These are phyloP conservation scores for Ascoidea asiatica DNA, from an alignment of 805 yeast species.

Conservation along the genomic window DNA sequence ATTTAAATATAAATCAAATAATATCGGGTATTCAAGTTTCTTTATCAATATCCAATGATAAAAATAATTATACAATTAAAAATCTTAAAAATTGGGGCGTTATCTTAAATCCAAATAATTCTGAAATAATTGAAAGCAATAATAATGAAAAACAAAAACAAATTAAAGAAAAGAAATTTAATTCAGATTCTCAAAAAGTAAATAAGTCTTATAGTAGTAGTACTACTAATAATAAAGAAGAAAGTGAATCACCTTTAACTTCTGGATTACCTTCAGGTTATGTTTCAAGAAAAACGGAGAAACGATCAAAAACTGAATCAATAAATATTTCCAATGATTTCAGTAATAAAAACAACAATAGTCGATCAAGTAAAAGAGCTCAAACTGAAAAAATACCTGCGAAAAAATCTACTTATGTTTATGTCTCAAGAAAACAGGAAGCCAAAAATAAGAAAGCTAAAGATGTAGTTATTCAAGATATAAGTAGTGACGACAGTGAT, in stretches of 20 bases:
- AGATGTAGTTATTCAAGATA: constrained; percentile 1
- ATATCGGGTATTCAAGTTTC: constrained; percentile 5
- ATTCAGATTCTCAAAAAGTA: constrained; percentile 3
- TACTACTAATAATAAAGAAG: no score
- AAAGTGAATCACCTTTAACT: not conserved
- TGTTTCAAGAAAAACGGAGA: constrained; percentile 16
- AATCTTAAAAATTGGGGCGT: constrained; percentile 10
- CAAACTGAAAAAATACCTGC: not conserved
- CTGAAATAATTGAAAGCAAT: not conserved
- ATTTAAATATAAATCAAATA: constrained; percentile 5
- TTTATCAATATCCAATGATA: constrained; percentile 1
- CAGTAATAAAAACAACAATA: not conserved
- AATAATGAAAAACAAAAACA: not conserved
- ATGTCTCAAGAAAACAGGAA: constrained; percentile 1
- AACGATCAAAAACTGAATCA: not conserved
- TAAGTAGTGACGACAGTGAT: not conserved
- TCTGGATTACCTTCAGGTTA: constrained; percentile 17
- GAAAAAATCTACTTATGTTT: not conserved
- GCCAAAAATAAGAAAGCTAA: constrained; percentile 5
- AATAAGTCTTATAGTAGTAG: not conserved
- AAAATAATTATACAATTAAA: not conserved
- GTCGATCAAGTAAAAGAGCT: not conserved
- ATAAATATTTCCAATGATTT: not conserved
- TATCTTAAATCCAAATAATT: constrained; percentile 10
- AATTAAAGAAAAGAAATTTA: not conserved